Base-by-base conservation (phyloP, 2,329 filamentous ascomycete species). In the Phialophora verrucosa region DNA sequence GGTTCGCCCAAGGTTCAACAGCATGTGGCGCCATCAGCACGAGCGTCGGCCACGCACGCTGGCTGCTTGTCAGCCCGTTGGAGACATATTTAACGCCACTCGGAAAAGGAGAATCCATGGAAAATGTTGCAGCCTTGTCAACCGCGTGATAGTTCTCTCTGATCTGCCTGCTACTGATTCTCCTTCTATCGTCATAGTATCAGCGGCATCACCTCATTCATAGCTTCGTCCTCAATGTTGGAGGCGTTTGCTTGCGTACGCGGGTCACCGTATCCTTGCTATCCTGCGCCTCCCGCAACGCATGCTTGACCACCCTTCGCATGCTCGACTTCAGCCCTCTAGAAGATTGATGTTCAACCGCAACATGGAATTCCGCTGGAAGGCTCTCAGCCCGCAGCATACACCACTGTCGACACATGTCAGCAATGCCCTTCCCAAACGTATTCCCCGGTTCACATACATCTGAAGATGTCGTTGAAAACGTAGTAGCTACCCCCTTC, bases 401-500 rank as follows among this genome's bases (percentile, higher is more conserved):
- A 70, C 50, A 70, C 68, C 68, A 70, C 68, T 70, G 35, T 62
- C 20, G 1, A 57, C 14, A 23, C 32, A 31, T 25, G 68, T 68
- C 54, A 70, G 65, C 55, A 29, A 57, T 35, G 29, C 50, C 12
- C 31, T 5, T 50, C 27, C 23, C 29, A 29, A 50, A 27, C 23
- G 31, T 25, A 31, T 20, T 11, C 25, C 25, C 25, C n/a, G 50
- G 38, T 8, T 63, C 47, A 63, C 68, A 42, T 68, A 70, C 68
- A 57, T 66, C 68, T 64, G 61, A 98, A 98, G 78, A 98, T 82
- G 79, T 98, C 94, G 84, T 98, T 97, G 83, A 89, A 90, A 77
- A 98, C 91, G 79, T 87, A 97, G 84, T 90, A 97, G 81, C 85
- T 88, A 73, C 88, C 90, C 31, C 80, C 80, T 63, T 92, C 90